A percentile compares a stretch with the other conserved stretches of the same genome.
These are phyloP conservation scores for Globisporangium lucens DNA, from an alignment of 352 stramenopile species.

Conservation along the genomic window DNA sequence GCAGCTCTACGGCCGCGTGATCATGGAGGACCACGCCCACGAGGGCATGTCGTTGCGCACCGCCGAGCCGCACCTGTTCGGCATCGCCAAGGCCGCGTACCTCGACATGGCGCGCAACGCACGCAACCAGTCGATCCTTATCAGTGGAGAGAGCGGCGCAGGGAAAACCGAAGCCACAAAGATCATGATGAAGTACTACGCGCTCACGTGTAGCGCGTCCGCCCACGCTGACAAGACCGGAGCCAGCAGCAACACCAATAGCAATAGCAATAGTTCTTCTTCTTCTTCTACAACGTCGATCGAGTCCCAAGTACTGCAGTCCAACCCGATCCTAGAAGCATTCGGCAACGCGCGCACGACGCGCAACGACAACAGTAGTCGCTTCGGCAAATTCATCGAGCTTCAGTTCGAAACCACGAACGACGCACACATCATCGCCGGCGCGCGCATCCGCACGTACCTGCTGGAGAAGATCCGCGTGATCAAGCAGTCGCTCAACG, in stretches of 20 bases:
- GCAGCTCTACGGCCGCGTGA: conserved; percentile 54
- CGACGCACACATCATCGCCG: conserved; percentile 39
- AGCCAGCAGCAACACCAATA: not conserved
- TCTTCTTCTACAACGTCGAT: conserved; percentile 35
- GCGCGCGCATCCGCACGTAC: conserved; percentile 88
- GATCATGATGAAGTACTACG: conserved; percentile 90
- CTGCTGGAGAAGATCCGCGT: conserved; percentile 94
- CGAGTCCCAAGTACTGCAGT: conserved; percentile 86
- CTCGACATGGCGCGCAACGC: conserved; percentile 61
- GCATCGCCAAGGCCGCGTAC: conserved; percentile 69
- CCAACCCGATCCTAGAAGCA: conserved; percentile 88
- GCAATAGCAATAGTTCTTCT: not conserved
- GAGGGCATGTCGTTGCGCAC: conserved; percentile 19
- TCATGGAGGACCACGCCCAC: conserved; percentile 48
- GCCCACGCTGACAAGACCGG: conserved; percentile 7
- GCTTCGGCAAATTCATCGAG: conserved; percentile 92
- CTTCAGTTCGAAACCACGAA: conserved; percentile 53
- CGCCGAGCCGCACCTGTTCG: conserved; percentile 65
- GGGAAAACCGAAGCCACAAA: conserved; percentile 90
- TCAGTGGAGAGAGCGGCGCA: conserved; percentile 82
- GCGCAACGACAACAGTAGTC: conserved; percentile 88
- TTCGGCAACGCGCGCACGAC: conserved; percentile 88
- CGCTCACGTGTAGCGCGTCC: conserved; percentile 53
- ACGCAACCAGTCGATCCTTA: conserved; percentile 80
- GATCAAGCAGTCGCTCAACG: conserved; percentile 65